These are phyloP conservation scores for Grosmannia serpens DNA, from an alignment of 2,329 filamentous ascomycete genomes.

Conservation along the genomic window DNA sequence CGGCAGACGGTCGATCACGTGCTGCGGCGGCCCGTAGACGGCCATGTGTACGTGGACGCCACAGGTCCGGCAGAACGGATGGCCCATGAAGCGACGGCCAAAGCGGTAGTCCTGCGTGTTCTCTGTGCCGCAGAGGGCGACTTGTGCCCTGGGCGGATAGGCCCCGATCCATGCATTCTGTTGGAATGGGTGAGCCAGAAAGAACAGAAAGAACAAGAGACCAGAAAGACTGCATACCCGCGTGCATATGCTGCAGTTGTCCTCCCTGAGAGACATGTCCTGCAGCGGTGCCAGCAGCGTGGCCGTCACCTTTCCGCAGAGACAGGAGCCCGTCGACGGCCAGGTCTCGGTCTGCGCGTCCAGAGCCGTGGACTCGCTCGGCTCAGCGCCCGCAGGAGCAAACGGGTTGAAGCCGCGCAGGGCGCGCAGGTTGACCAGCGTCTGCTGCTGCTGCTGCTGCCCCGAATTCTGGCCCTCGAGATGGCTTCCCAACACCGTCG, in stretches of 20 bases:
- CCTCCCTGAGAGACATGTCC: slow-evolving; percentile 5
- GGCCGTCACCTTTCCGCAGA: slow-evolving; percentile 9
- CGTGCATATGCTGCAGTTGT: slow-evolving; percentile 12
- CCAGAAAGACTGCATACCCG: not conserved
- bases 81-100: slow-evolving; percentile 8
- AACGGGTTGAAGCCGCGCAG: slow-evolving; percentile 4
- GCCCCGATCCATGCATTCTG: slow-evolving; percentile 9
- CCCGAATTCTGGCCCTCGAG: not conserved
- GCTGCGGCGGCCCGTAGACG: slow-evolving; percentile 8
- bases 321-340: slow-evolving; percentile 6
- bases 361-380: no score
- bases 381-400: not conserved
- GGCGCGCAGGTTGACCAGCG: slow-evolving; percentile 2
- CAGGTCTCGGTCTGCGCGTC: not conserved
- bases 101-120: slow-evolving; percentile 8
- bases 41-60: slow-evolving; percentile 10
- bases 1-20: slow-evolving; percentile 2
- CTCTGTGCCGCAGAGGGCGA: slow-evolving; percentile 3
- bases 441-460: not conserved
- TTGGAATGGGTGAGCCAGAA: not conserved
- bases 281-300: slow-evolving; percentile 3
- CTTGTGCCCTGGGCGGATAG: slow-evolving; percentile 4
- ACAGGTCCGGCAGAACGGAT: slow-evolving; percentile 10
- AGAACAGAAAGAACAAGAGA: not conserved
- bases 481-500: not conserved